Evolutionary conservation across 805 yeast genomes (phyloP), one percentile per base, ranked within the genome.

Genomic region (Ogataea neopini): DNA sequence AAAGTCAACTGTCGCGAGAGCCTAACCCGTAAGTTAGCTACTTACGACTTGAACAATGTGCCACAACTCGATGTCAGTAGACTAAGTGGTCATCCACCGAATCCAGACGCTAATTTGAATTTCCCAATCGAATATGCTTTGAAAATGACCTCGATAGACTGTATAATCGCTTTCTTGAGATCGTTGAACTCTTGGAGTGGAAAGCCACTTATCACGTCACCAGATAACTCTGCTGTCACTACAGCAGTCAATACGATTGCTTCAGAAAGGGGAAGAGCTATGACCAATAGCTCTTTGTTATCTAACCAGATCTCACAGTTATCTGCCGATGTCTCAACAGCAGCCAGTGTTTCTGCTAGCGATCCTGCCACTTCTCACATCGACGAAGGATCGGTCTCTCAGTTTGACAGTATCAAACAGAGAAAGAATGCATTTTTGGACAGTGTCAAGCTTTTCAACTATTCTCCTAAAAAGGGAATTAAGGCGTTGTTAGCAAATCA

Each of bases 151-250:
- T 81, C 98, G 0, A 74, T 95, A 48, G 82, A 80, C 42, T 84
- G 92, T 51, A 76, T 90, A 36, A 94, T 92, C 11, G 86, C 90
- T 2, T 84, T 90, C 40, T 73, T 95, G 58, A 73, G 88, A 57
- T 88, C 97, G 0, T 73, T 94, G 38, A 77, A 86, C 58, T 76
- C 88, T 2, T 91, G 97, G 96, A 87, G 96, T 10, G 95, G 87
- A 51, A 80, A 84, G 14, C 66, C 67, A 6, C 40, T 60, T 18
- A n/a, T 41, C 5, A 20, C 48, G 7, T 20, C 45, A 3, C n/a
- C 47, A 8, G 25, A 29, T 13, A 47, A 22, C 4, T 44, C 40
- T 1, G 45, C 29, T 5, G 45, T 40, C 14, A 32, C 35, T 3
- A 23, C 49, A 3, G 36, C 44, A 2, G 39, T 36, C 22, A 7